Base-by-base conservation (phyloP, 2,329 filamentous ascomycete species). In the Clonostachys solani region DNA sequence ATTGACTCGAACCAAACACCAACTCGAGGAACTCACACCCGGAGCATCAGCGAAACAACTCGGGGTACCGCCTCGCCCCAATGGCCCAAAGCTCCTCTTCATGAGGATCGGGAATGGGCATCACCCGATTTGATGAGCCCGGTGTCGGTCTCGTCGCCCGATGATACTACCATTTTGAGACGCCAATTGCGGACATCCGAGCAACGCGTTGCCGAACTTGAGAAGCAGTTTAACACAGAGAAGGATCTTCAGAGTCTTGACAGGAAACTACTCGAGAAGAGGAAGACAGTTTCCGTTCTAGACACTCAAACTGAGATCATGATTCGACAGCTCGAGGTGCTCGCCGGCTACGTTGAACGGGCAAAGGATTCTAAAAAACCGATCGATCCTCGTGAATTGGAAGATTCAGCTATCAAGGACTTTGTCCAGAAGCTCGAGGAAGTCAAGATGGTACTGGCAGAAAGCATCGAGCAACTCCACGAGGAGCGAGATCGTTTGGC, bases 271-370 rank as follows among this genome's bases (percentile, higher is more conserved):
- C 78, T 88, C 35, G 92, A 97, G 67, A 97, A 97, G 72, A 81
- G 94, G 49, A 96, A 95, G 59, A 97, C 94, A 0, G 94, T 99
- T 64, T 92, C 92, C 7, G 88, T 95, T 16, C 75, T 97, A 45
- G 92, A 97, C 63, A 92, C 92, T 1, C 90, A 96, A 67, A 90
- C 91, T 44, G 92, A 97, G 67, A 92, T 97, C 64, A 92, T 96
- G 69, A 89, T 97, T 58, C 86, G 89, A 38, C 91, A 97, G 65
- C 75, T 97, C 16, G 90, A 95, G 60, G 86, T 92, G 36, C 80
- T 96, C 58, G 92, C 90, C 5, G 89, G 92, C 42, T 92, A 94
- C 61, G 83, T 96, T 17, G 87, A 92, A 61, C 83, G 82, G 45
- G 91, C 90, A 47, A 96, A 96, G 69, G 85, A 89, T 53, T 87